Base-by-base conservation (phyloP, 306 rosid genomes). In the Prunus campanulata region DNA sequence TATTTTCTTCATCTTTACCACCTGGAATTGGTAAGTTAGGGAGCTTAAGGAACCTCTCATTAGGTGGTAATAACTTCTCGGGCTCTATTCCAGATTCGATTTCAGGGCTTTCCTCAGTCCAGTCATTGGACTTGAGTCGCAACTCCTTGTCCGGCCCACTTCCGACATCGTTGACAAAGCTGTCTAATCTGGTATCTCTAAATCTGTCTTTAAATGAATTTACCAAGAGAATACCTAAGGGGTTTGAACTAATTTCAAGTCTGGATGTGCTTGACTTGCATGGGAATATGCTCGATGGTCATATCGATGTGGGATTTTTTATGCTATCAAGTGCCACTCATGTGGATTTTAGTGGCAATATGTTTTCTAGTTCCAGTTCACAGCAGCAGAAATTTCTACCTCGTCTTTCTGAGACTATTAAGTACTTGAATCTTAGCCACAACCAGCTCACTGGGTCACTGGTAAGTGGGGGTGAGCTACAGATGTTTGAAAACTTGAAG, bases 31-130 rank as follows among this genome's bases (percentile, higher is more conserved):
- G 97, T 65, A 72, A 71, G 66, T 78, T 91, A 60, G 82, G 78
- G n/a, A 87, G 90, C 87, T 72, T 96, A 75, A 83, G 79, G 74
- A 93, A 91, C 82, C 80, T 96, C 77, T 88, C 99, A 61, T 78
- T 96, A 61, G 90, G 90, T 50, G 96, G 96, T 20, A 96, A 96
- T 77, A 92, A 91, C 82, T 96, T 96, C 83, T 92, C 99, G 0
- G 99, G 99, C 22, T 78, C 84, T 62, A 93, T 87, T 66, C 91
- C 97, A 1, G 85, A 87, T 64, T 77, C 93, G 2, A 80, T 92
- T 78, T 78, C 93, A 1, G 85, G 86, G 44, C 90, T 96, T 86
- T 62, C 85, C 52, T 87, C 99, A 16, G 83, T 96, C 69, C 94
- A 84, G 71, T 89, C 93, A 0, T 59, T 96, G 82, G 99, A 96